Percentiles rank a stretch among this genome's conserved stretches.
phyloP scores from a whole-genome alignment of 352 stramenopile genomes.

The Albugo laibachii region DNA sequence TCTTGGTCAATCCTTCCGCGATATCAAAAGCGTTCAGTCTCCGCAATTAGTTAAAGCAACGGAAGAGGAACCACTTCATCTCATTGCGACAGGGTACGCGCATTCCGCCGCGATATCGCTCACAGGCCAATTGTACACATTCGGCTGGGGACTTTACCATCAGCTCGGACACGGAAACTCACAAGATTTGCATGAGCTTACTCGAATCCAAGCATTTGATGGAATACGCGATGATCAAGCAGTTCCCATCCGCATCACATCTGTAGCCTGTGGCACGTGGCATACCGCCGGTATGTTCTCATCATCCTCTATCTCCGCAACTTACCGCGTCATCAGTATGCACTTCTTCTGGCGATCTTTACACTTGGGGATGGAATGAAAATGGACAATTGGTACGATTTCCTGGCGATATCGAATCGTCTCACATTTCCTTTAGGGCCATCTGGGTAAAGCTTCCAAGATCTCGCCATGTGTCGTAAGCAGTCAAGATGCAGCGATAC shows the following conservation, averaged over 20 bases:
- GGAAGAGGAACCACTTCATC: not conserved
- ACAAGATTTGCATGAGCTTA: conserved; percentile 13
- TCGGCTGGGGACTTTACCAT: conserved; percentile 63
- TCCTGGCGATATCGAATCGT: not conserved
- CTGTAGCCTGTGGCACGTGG: conserved; percentile 50
- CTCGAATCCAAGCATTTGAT: conserved; percentile 19
- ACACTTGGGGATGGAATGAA: conserved; percentile 59
- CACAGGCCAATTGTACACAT: conserved; percentile 24
- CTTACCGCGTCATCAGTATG: conserved; percentile 8
- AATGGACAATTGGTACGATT: conserved; percentile 42
- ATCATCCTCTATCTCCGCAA: not conserved
- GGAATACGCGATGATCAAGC: conserved; percentile 15
- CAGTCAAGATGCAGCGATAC: conserved; percentile 8
- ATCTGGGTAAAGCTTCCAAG: conserved; percentile 9
- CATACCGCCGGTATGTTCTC: conserved; percentile 27
- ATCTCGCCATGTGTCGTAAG: conserved; percentile 26
- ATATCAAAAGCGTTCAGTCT: not conserved
- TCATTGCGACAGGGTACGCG: conserved; percentile 22
- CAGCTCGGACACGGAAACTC: conserved; percentile 42
- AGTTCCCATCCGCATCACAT: conserved; percentile 11
- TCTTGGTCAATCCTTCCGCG: not conserved
- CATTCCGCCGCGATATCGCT: conserved; percentile 27
- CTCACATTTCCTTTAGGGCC: conserved; percentile 4
- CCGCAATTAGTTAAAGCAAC: not conserved
- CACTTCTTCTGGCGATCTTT: conserved; percentile 38